Base-by-base conservation (phyloP, 116 monocot genomes). In the Phalaenopsis hybrid region DNA sequence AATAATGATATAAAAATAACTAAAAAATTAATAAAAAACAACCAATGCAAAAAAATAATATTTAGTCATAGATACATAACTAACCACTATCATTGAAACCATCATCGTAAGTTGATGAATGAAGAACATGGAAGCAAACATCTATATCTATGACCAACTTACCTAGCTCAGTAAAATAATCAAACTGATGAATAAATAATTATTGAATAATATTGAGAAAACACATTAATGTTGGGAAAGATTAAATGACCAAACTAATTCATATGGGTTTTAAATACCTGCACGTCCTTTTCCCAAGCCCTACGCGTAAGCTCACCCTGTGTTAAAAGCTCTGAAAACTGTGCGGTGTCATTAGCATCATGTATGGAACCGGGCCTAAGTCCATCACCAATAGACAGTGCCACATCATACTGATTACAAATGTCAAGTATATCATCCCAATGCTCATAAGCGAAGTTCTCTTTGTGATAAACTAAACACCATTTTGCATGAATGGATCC, bases 401-500 rank as follows among this genome's bases (percentile, higher is more conserved):
- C 82, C 7, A 97, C 84, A 83, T 97, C 97, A 86, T 97, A 97
- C 67, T 97, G 91, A 83, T 94, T 94, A 86, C 94, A 94, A 57
- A 97, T 94, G 73, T 94, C 93, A 81, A 94, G 94, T 25, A 97
- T 97, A 15, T 97, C 97, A 90, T 97, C 94, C 94, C 94, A 97
- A 68, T 97, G 92, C 83, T 94, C 94, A 83, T 97, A 97, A 0
- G 94, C 94, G 87, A 97, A 97, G 81, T 97, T 97, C 82, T 97
- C 97, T 83, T 94, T 97, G 83, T 97, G 97, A 85, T 97, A 89
- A 50, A 88, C 84, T 78, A 97, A 76, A 44, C 94, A 97, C 97
- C 97, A 97, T 85, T 97, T 97, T 61, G 97, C 97, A 86, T 94
- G 94, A 85, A 97, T 97, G 8, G 97, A 94, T 75, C 97, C 97